Percentiles rank a stretch among this genome's conserved stretches.
These are phyloP conservation scores for Sanghuangporus baumii DNA, from an alignment of 1,284 basidiomycete genomes.

Conservation along the genomic window DNA sequence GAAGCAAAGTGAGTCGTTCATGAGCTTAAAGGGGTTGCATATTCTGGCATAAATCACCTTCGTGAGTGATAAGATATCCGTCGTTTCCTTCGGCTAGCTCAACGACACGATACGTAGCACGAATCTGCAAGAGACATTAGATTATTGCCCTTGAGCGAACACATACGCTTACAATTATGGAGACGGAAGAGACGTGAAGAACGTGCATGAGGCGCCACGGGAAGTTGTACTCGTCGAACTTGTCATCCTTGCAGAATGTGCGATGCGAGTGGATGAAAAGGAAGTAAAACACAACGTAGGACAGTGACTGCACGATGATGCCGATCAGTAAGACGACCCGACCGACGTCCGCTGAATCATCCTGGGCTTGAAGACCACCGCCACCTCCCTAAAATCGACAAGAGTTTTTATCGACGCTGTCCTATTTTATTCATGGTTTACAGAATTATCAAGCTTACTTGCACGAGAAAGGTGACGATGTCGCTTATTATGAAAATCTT, in stretches of 20 bases:
- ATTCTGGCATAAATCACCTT: constrained; percentile 17
- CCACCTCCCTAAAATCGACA: background rate
- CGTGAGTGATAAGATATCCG: constrained; percentile 34
- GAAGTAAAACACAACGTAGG: constrained; percentile 12
- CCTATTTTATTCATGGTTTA: too few relatives aligned
- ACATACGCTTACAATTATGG: constrained; percentile 13
- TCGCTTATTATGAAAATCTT: constrained; percentile 14
- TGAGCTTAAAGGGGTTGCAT: background rate
- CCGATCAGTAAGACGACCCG: constrained; percentile 7
- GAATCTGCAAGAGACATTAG: constrained; percentile 23
- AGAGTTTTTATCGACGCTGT: background rate
- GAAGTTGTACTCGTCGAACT: background rate
- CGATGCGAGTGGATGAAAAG: constrained; percentile 12
- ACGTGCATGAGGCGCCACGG: constrained; percentile 2
- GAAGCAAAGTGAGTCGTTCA: background rate
- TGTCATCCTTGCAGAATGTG: background rate
- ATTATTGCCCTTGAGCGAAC: background rate
- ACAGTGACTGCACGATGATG: constrained; percentile 8
- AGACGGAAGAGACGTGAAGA: constrained; percentile 18
- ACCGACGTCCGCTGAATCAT: background rate
- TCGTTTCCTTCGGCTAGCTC: constrained; percentile 33
- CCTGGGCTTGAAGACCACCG: background rate
- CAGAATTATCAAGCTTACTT: background rate
- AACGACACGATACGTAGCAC: constrained; percentile 33
- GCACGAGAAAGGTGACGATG: constrained; percentile 9